These are phyloP conservation scores for Malassezia nana DNA, from an alignment of 1,284 basidiomycete genomes.

Conservation along the genomic window DNA sequence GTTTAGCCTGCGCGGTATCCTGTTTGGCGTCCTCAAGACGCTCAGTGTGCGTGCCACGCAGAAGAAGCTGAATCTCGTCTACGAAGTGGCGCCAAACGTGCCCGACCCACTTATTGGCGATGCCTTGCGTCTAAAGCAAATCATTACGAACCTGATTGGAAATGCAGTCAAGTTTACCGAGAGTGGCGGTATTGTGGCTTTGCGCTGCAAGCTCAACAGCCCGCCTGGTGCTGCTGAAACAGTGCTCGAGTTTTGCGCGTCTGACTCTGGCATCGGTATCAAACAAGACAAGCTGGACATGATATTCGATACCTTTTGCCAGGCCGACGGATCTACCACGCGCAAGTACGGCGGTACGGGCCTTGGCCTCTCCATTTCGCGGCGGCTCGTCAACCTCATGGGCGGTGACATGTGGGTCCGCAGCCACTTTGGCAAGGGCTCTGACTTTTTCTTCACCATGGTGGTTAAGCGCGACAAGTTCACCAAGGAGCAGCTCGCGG, in stretches of 20 bases:
- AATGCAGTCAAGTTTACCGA: conserved; percentile 62
- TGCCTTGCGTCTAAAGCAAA: conserved; percentile 61
- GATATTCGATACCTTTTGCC: conserved; percentile 99
- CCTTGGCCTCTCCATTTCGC: conserved; percentile 62
- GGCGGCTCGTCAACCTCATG: conserved; percentile 93
- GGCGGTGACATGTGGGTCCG: conserved; percentile 98
- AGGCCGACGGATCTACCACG: conserved; percentile 68
- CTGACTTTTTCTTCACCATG: conserved; percentile 94
- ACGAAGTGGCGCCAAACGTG: conserved; percentile 89
- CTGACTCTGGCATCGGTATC: conserved; percentile 96
- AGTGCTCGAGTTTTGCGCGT: conserved; percentile 91
- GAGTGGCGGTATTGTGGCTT: conserved; percentile 74
- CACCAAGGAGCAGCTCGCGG: conserved; percentile 31
- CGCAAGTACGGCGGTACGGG: conserved; percentile 93
- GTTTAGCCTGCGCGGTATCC: conserved; percentile 91
- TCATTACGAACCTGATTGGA: conserved; percentile 44
- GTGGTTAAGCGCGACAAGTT: conserved; percentile 45
- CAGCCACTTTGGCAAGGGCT: conserved; percentile 73
- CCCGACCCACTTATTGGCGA: conserved; percentile 96
- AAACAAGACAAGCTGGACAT: conserved; percentile 96
- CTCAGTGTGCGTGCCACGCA: conserved; percentile 95
- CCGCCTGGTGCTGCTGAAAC: conserved; percentile 62
- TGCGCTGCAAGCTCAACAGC: conserved; percentile 67
- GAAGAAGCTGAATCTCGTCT: conserved; percentile 91
- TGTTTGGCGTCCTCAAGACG: conserved; percentile 96